These are phyloP conservation scores for Capsella rubella DNA, from an alignment of 441 rosid species.

Conservation along the genomic window DNA sequence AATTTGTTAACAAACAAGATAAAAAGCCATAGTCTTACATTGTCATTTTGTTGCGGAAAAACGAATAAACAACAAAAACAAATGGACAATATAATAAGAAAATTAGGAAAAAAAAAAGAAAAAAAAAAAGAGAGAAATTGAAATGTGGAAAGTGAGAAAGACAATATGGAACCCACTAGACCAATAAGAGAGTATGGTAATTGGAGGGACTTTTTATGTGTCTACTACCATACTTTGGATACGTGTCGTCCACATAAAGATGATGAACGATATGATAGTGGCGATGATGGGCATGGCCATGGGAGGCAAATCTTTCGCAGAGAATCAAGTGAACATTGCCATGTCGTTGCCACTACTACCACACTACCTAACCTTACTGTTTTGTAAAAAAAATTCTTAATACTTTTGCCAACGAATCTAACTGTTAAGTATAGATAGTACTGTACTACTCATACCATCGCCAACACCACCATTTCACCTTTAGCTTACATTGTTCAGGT, in stretches of 20 bases:
- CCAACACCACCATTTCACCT: conserved; percentile 49
- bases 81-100: background rate
- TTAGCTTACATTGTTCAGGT: background rate
- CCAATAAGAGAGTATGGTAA: conserved; percentile 42
- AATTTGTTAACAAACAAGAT: conserved; percentile 3
- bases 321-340: conserved; percentile 52
- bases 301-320: conserved; percentile 62
- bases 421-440: conserved; percentile 40
- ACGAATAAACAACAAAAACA: background rate
- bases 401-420: conserved; percentile 37
- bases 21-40: conserved; percentile 1
- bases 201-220: conserved; percentile 21
- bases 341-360: conserved; percentile 44
- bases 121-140: background rate
- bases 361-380: conserved; percentile 7
- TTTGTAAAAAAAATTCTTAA: background rate
- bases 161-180: conserved; percentile 43
- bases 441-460: conserved; percentile 25
- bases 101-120: background rate
- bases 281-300: conserved; percentile 44
- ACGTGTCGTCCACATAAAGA: conserved; percentile 35
- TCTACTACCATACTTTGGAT: conserved; percentile 35
- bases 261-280: conserved; percentile 28
- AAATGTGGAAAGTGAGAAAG: conserved; percentile 20
- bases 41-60: conserved; percentile 11